phyloP scores from a whole-genome alignment of 2,329 filamentous ascomycete genomes.

The Fusarium sp. region DNA sequence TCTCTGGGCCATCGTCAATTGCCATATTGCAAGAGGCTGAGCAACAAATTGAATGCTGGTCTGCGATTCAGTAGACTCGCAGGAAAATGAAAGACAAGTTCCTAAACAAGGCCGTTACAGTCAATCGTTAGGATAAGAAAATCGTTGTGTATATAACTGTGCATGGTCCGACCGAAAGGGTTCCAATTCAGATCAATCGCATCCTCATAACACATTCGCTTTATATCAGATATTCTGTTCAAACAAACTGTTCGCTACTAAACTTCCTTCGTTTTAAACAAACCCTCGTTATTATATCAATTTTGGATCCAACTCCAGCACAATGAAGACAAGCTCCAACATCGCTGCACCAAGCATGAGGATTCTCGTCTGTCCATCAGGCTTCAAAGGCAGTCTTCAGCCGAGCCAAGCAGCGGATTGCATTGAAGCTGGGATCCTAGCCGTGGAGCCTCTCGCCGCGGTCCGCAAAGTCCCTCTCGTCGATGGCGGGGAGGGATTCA shows the following conservation, averaged over 20 bases:
- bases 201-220: conserved; percentile 31
- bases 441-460: conserved; percentile 40
- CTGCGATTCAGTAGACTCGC: too few species aligned
- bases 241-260: background rate
- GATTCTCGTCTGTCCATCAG: conserved; percentile 62
- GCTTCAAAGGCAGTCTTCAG: conserved; percentile 64
- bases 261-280: conserved; percentile 5
- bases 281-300: background rate
- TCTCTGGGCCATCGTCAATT: background rate
- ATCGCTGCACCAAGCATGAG: conserved; percentile 34
- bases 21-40: conserved; percentile 24
- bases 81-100: background rate
- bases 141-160: conserved; percentile 18
- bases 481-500: conserved; percentile 65
- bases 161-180: background rate
- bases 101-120: too few species aligned
- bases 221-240: background rate
- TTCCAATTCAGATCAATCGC: background rate
- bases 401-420: conserved; percentile 61
- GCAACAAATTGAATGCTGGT: background rate
- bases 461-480: conserved; percentile 62
- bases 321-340: conserved; percentile 1
- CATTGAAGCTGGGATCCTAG: conserved; percentile 19
- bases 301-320: rapidly evolving
- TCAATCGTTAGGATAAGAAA: too few species aligned